These are phyloP conservation scores for Byssochlamys sp. DNA, from an alignment of 2,329 filamentous ascomycete genomes.

Conservation along the genomic window DNA sequence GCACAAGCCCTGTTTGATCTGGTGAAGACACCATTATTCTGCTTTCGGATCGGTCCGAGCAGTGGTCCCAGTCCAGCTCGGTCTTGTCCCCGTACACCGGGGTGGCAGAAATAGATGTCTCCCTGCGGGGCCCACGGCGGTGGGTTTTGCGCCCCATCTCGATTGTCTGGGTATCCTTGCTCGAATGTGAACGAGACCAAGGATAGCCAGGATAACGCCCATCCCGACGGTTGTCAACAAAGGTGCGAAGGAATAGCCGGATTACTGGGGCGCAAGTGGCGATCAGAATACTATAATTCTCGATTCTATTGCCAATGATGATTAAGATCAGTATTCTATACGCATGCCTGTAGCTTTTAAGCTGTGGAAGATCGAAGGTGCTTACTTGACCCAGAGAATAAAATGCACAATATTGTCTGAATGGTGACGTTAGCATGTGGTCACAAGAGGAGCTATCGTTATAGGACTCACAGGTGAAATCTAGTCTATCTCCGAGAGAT, in stretches of 20 bases:
- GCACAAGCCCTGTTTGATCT: conserved; percentile 6
- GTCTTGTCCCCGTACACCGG: not conserved
- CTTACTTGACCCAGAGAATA: conserved; percentile 30
- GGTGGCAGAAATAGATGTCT: not conserved
- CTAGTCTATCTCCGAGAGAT: conserved; percentile 21
- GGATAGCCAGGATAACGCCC: conserved; percentile 12
- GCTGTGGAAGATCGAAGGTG: not conserved
- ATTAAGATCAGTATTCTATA: conserved; percentile 1
- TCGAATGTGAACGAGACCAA: conserved; percentile 13
- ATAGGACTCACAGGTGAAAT: conserved; percentile 20
- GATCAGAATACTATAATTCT: conserved; percentile 29
- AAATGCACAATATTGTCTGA: conserved; percentile 26
- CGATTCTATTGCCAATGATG: conserved; percentile 16
- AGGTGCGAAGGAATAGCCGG: conserved; percentile 22
- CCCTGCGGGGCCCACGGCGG: not conserved
- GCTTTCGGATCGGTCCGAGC: conserved; percentile 5
- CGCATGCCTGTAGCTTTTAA: not conserved
- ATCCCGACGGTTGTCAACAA: conserved; percentile 17
- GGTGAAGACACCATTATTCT: conserved; percentile 2
- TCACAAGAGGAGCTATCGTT: not conserved
- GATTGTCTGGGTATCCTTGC: conserved; percentile 7
- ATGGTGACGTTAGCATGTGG: not conserved
- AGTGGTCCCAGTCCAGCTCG: conserved; percentile 4
- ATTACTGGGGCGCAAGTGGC: conserved; percentile 26
- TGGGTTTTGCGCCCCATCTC: conserved; percentile 1